Conservation (phyloP, 768 basidiomycete species). For the Hemileccinum rubropunctum region DNA sequence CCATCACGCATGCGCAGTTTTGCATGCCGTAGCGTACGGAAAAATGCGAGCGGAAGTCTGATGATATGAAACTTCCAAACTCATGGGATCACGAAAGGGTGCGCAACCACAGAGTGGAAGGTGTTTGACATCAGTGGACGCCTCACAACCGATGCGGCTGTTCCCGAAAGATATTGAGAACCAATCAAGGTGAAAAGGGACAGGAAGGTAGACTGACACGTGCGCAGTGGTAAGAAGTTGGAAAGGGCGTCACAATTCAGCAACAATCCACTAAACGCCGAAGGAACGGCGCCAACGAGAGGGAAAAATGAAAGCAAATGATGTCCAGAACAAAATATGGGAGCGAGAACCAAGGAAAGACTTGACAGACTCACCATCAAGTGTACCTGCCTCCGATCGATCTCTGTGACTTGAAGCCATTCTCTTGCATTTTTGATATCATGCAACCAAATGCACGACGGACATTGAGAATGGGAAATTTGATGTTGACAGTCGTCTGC, state of each 20-base stretch:
- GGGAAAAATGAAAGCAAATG: slow-evolving; percentile 9
- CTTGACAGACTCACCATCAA: slow-evolving; percentile 29
- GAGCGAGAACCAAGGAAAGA: too few species aligned
- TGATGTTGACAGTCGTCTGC: neutral
- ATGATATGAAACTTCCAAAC: slow-evolving; percentile 16
- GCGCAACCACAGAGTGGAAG: slow-evolving; percentile 3
- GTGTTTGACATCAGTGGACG: slow-evolving; percentile 5
- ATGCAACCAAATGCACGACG: slow-evolving; percentile 16
- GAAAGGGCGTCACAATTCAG: too few species aligned
- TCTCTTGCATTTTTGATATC: slow-evolving; percentile 31
- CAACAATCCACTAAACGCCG: slow-evolving; percentile 12
- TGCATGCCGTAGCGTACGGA: slow-evolving; percentile 26
- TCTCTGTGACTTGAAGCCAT: slow-evolving; percentile 36
- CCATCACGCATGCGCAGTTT: slow-evolving; percentile 26
- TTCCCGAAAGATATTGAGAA: too few species aligned
- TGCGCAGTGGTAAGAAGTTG: slow-evolving; percentile 1
- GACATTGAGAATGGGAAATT: slow-evolving; percentile 6
- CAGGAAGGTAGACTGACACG: slow-evolving; percentile 5
- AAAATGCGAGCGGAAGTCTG: slow-evolving; percentile 19
- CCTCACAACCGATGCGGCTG: slow-evolving; percentile 1
- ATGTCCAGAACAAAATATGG: too few species aligned
- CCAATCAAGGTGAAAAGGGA: too few species aligned
- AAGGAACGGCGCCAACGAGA: slow-evolving; percentile 2
- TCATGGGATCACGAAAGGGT: slow-evolving; percentile 11
- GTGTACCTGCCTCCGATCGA: slow-evolving; percentile 24